A percentile compares a stretch with the other conserved stretches of the same genome.
Conservation (phyloP, 805 yeast species). For the Saccharomycopsis microspora region DNA sequence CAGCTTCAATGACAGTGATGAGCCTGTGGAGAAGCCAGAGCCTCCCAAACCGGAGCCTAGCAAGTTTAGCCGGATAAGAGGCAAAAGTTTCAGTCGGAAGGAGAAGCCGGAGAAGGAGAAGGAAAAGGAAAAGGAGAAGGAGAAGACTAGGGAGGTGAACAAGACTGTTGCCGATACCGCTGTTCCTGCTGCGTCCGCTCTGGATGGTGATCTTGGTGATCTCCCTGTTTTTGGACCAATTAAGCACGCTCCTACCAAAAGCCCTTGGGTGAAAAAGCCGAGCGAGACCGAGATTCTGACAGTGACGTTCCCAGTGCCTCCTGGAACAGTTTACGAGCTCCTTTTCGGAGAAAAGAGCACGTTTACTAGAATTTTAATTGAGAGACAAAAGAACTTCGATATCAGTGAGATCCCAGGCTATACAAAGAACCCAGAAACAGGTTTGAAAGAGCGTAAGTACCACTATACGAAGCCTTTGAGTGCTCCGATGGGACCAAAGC, state of each 20-base stretch:
- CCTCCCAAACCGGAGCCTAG: background rate
- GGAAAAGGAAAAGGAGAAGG: background rate
- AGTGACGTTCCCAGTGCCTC: conserved; percentile 45
- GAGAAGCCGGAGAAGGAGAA: background rate
- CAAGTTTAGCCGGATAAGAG: background rate
- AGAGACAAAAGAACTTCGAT: conserved; percentile 52
- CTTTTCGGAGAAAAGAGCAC: conserved; percentile 50
- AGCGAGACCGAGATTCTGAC: conserved; percentile 48
- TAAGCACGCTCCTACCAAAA: conserved; percentile 32
- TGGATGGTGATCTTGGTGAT: conserved; percentile 26
- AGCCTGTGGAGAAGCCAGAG: background rate
- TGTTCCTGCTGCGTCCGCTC: conserved; percentile 13
- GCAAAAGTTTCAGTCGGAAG: background rate
- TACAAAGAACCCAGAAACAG: conserved; percentile 21
- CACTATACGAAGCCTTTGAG: conserved; percentile 52
- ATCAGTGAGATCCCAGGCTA: conserved; percentile 38
- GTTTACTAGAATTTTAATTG: conserved; percentile 28
- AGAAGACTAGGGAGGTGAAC: background rate
- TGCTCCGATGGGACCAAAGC: conserved; percentile 67
- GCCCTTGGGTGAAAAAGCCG: conserved; percentile 30
- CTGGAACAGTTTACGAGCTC: conserved; percentile 48
- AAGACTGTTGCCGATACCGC: conserved; percentile 7
- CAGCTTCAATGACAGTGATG: background rate
- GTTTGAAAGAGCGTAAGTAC: conserved; percentile 33
- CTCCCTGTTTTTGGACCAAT: conserved; percentile 29